These are phyloP conservation scores for Picea mariana DNA, from an alignment of 83 land plant genomes.

Conservation along the genomic window DNA sequence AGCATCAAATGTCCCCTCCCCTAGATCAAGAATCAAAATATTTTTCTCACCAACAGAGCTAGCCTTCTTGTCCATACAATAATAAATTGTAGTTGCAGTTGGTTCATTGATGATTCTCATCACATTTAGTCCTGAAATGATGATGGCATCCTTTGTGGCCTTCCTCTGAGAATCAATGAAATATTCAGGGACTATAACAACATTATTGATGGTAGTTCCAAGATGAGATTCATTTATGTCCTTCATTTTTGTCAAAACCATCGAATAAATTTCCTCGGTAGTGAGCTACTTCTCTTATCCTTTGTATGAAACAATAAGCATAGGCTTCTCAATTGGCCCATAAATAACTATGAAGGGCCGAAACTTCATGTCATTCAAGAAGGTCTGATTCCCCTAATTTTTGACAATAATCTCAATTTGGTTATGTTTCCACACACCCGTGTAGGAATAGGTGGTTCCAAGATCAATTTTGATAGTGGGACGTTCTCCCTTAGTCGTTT, in stretches of 20 bases:
- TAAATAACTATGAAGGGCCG: no score
- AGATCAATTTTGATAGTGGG: constrained; percentile 42
- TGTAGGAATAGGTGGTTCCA: constrained; percentile 42
- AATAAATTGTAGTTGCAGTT: constrained; percentile 29
- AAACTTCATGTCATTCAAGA: no score
- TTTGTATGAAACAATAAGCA: no score
- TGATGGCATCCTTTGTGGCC: constrained; percentile 30
- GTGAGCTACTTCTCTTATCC: no score
- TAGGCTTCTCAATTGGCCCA: no score
- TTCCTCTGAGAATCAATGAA: constrained; percentile 42
- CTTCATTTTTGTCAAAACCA: neutral
- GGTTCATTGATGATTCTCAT: constrained; percentile 39
- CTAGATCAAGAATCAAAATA: constrained; percentile 27
- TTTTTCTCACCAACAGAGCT: constrained; percentile 25
- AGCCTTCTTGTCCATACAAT: constrained; percentile 36
- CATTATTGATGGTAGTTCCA: constrained; percentile 40
- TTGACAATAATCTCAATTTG: constrained; percentile 22
- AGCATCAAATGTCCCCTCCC: constrained; percentile 36
- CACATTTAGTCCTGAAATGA: constrained; percentile 30
- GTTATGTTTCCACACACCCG: constrained; percentile 39
- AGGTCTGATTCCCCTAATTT: constrained; percentile 42
- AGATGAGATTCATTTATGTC: constrained; percentile 45
- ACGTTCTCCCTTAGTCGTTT: constrained; percentile 27
- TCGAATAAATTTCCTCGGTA: no score
- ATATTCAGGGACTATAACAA: constrained; percentile 45